Evolutionary conservation across 805 yeast genomes (phyloP).

Genomic region (Ogataea henricii): DNA sequence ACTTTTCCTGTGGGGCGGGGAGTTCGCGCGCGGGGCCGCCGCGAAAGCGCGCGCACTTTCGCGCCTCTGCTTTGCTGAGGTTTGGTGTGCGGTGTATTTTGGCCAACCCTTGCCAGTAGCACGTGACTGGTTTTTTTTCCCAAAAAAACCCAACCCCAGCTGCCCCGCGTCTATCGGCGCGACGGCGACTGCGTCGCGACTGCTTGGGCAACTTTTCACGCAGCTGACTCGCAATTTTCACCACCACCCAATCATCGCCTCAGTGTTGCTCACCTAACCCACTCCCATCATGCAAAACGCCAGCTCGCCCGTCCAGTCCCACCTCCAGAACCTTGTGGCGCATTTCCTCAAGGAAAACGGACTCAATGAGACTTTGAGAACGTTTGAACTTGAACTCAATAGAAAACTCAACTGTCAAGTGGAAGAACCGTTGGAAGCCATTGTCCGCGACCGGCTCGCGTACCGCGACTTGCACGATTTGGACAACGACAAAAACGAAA

Average conservation of each 20-base stretch:
- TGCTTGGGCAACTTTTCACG: too few relatives aligned
- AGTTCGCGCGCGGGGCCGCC: neutral
- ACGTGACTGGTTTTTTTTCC: neutral
- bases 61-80: too few relatives aligned
- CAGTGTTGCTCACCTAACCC: neutral
- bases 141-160: too few relatives aligned
- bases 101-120: neutral
- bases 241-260: neutral
- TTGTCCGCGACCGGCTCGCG: constrained; percentile 37
- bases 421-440: constrained; percentile 39
- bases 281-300: neutral
- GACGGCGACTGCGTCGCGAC: neutral
- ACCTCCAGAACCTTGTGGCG: constrained; percentile 47
- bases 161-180: neutral
- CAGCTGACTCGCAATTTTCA: too few relatives aligned
- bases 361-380: constrained; percentile 45
- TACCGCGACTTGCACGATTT: constrained; percentile 23
- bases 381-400: constrained; percentile 50
- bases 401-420: constrained; percentile 26
- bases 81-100: too few relatives aligned
- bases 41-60: neutral
- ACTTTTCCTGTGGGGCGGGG: neutral
- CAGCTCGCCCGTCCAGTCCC: neutral
- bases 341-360: constrained; percentile 58
- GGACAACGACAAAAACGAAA: constrained; percentile 9